Evolutionary conservation across 306 rosid species (phyloP).

Genomic region (Senna tora): DNA sequence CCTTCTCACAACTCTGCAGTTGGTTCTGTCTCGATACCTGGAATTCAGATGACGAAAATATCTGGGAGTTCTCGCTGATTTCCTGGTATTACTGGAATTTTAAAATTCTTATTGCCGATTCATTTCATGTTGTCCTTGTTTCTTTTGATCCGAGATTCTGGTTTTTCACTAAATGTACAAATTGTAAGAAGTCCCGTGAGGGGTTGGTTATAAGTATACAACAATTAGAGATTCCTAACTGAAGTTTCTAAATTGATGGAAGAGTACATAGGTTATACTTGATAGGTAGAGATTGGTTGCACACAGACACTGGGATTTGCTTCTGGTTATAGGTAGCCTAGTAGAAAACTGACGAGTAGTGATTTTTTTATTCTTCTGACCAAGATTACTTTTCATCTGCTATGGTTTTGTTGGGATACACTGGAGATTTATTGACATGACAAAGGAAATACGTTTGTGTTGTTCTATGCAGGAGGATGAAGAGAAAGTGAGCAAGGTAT

Average conservation of each 20-base stretch:
- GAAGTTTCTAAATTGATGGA: constrained; percentile 38
- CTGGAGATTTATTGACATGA: constrained; percentile 45
- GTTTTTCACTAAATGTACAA: constrained; percentile 38
- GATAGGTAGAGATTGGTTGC: constrained; percentile 49
- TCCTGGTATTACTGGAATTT: constrained; percentile 27
- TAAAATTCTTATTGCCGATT: constrained; percentile 24
- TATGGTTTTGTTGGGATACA: constrained; percentile 40
- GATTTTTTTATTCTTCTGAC: constrained; percentile 6
- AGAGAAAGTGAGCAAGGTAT: constrained; percentile 36
- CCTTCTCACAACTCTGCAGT: constrained; percentile 41
- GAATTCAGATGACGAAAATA: constrained; percentile 33
- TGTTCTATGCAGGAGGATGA: constrained; percentile 41
- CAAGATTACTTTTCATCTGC: constrained; percentile 32
- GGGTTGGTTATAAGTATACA: constrained; percentile 24
- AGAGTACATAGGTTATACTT: constrained; percentile 27
- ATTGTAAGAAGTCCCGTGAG: constrained; percentile 19
- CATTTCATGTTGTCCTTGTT: constrained; percentile 25
- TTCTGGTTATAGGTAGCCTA: constrained; percentile 40
- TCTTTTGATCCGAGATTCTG: constrained; percentile 32
- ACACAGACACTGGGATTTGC: constrained; percentile 41
- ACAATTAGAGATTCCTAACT: constrained; percentile 3
- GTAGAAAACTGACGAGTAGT: constrained; percentile 13
- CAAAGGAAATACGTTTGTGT: constrained; percentile 34
- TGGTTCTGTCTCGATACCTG: constrained; percentile 44
- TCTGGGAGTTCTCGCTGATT: constrained; percentile 30